Conservation (phyloP, 768 basidiomycete genomes). For the Sporobolomyces phaffii region DNA sequence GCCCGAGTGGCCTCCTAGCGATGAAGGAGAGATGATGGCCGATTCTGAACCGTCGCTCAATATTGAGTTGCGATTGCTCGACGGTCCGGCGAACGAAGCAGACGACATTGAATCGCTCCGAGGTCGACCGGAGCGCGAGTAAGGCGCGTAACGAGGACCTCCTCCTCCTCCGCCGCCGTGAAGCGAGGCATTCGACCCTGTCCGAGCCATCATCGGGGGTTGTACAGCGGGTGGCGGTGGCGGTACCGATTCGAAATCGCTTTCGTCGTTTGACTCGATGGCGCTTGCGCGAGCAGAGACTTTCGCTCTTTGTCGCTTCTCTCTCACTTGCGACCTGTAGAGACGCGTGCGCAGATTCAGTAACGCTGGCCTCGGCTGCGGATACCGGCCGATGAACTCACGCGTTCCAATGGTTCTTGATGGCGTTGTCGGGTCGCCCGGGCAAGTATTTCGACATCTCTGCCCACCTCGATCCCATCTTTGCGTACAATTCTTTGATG, state of each 20-base stretch:
- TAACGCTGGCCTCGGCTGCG: too few relatives aligned
- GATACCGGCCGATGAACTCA: too few relatives aligned
- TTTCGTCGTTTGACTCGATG: too few relatives aligned
- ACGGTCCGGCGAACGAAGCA: not conserved
- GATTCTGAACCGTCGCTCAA: slow-evolving; percentile 10
- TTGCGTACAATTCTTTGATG: slow-evolving; percentile 33
- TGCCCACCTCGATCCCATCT: slow-evolving; percentile 39
- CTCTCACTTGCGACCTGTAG: slow-evolving; percentile 25
- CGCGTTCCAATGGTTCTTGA: slow-evolving; percentile 43
- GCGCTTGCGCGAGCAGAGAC: slow-evolving; percentile 4
- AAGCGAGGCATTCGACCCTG: slow-evolving; percentile 25
- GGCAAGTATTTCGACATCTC: slow-evolving; percentile 42
- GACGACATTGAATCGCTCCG: slow-evolving; percentile 34
- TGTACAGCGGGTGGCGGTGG: not conserved
- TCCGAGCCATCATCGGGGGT: slow-evolving; percentile 7
- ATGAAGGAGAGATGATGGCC: not conserved
- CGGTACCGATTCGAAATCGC: not conserved
- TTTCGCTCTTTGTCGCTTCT: slow-evolving; percentile 23
- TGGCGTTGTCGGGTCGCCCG: slow-evolving; percentile 42
- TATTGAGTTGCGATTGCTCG: slow-evolving; percentile 3
- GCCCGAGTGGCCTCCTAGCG: not conserved
- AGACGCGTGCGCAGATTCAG: too few relatives aligned
- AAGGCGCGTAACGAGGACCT: slow-evolving; percentile 24
- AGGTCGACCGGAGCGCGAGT: slow-evolving; percentile 23
- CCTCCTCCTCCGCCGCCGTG: too few relatives aligned